Evolutionary conservation across 2,329 filamentous ascomycete genomes (phyloP).

Genomic region (Didymella keratinophila): DNA sequence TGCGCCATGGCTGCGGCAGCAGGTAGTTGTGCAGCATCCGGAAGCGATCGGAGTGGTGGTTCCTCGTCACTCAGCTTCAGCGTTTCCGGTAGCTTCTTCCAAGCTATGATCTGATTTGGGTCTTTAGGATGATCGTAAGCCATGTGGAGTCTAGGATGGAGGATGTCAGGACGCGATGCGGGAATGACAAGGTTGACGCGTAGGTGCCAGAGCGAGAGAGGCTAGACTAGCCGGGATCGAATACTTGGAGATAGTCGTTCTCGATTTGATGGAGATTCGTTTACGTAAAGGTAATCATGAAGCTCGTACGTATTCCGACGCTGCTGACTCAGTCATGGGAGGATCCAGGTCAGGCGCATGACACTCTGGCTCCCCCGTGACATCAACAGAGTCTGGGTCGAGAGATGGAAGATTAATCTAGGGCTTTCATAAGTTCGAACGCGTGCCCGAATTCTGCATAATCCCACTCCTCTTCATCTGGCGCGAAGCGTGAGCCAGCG

Average conservation of each 20-base stretch:
- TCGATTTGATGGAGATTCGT: too few relatives aligned
- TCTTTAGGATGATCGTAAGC: not conserved
- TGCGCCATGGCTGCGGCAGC: too few relatives aligned
- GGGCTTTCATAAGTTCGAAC: slow-evolving; percentile 14
- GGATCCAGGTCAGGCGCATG: not conserved
- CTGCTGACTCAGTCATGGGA: not conserved
- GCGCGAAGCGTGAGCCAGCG: slow-evolving; percentile 32
- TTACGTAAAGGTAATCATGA: not conserved
- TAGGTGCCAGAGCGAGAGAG: not conserved
- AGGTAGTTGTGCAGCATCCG: too few relatives aligned
- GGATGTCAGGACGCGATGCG: not conserved
- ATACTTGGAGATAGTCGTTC: not conserved
- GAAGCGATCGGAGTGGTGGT: too few relatives aligned
- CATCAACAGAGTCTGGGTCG: not conserved
- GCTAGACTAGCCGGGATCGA: not conserved
- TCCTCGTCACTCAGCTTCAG: too few relatives aligned
- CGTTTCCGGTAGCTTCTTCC: too few relatives aligned
- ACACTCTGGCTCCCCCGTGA: not conserved
- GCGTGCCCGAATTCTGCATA: slow-evolving; percentile 27
- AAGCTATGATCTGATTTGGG: not conserved
- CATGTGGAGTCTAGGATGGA: not conserved
- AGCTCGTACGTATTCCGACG: not conserved
- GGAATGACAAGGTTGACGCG: not conserved
- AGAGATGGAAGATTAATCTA: not conserved
- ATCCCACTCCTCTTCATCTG: slow-evolving; percentile 39